phyloP scores from a whole-genome alignment of 805 yeast genomes.

The Isabelozyma heimii region DNA sequence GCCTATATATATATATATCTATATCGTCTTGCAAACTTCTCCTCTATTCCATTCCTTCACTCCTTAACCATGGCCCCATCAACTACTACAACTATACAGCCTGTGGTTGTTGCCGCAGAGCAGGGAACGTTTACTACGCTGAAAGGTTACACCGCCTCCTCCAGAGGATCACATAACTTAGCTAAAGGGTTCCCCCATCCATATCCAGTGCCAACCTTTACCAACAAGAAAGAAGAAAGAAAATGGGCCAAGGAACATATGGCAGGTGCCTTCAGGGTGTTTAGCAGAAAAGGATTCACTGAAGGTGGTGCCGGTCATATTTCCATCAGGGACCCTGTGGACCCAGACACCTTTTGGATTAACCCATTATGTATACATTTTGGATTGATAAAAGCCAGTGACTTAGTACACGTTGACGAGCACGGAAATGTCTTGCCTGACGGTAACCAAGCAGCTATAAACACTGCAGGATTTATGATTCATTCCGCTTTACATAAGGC shows the following conservation, averaged over 20 bases:
- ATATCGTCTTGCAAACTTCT: neutral
- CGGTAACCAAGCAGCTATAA: slow-evolving; percentile 37
- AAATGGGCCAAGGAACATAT: slow-evolving; percentile 63
- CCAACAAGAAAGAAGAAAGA: slow-evolving; percentile 47
- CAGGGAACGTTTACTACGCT: slow-evolving; percentile 14
- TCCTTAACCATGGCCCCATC: neutral
- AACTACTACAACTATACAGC: neutral
- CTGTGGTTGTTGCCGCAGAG: neutral
- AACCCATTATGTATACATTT: slow-evolving; percentile 85
- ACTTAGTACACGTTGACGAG: slow-evolving; percentile 38
- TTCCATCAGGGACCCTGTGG: slow-evolving; percentile 79
- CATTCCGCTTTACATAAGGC: slow-evolving; percentile 39
- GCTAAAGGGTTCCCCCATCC: slow-evolving; percentile 54
- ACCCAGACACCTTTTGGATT: slow-evolving; percentile 82
- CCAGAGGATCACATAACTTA: slow-evolving; percentile 59
- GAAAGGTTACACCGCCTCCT: slow-evolving; percentile 39
- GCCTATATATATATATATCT: too few species aligned
- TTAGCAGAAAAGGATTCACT: slow-evolving; percentile 72
- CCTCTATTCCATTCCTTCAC: neutral
- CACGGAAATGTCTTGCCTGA: slow-evolving; percentile 36
- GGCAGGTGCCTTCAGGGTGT: slow-evolving; percentile 83
- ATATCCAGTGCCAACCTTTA: slow-evolving; percentile 50
- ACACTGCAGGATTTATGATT: slow-evolving; percentile 42
- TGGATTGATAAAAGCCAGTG: slow-evolving; percentile 35
- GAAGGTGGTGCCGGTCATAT: slow-evolving; percentile 88